Evolutionary conservation across 768 basidiomycete species (phyloP), one percentile per base, ranked within the genome.

Genomic region (Suillus lakei): DNA sequence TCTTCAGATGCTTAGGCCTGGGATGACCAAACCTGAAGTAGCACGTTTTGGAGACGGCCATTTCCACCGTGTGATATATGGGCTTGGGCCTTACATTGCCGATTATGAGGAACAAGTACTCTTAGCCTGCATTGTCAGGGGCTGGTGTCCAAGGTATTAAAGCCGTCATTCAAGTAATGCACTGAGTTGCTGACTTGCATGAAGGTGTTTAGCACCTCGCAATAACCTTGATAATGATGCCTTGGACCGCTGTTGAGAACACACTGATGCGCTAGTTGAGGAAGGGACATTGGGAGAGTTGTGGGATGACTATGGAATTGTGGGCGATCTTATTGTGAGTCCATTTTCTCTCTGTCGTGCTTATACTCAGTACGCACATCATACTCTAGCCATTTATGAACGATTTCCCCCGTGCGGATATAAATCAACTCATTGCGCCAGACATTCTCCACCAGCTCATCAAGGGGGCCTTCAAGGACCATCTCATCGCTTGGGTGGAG

Each of bases 41-140:
- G 60, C 64, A 0, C 63, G 61, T 0, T 81, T 73, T 48, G 66
- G 64, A 0, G 79, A 82, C 69, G 75, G 76, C 1, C 72, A 78
- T 60, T 78, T 64, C 54, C 69, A 69, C 0, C 62, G 68, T 10
- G 73, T 65, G 1, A 71, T 81, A 8, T 81, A 74, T 68, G 72
- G 74, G 1, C 64, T 82, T 7, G 79, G 78, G 0, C 74, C 79
- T 0, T 79, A 79, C 43, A 81, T 82, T 64, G 79, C 78, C 0
- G 78, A 82, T 62, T 82, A 82, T 61, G 78, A 77, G 0, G 79
- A 83, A 64, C 81, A 82, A 63, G 74, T 66, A 0, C 58, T 78
- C 0, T 62, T 80, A 0, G 70, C 75, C 1, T 73, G 78, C 34
- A 68, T 79, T 38, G 72, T 81, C 1, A 70, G 73, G 46, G 67